Base-by-base conservation (phyloP, 495 filamentous ascomycete species). In the Lindgomyces ingoldianus region DNA sequence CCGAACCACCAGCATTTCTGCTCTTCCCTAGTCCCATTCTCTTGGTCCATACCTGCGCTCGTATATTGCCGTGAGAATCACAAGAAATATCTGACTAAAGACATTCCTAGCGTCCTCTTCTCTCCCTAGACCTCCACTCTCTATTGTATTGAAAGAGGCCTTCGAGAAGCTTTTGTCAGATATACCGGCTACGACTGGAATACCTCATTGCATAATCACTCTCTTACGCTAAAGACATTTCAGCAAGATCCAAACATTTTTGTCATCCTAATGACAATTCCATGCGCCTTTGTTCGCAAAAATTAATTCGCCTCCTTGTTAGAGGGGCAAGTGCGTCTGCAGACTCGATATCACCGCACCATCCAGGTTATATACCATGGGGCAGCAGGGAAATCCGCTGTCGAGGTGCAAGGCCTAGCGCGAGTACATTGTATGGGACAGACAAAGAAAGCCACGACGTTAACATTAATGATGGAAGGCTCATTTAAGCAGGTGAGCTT, bases 71-170 rank as follows among this genome's bases (percentile, higher is more conserved):
- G 6, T 39, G 33, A 39, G 14, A 39, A 6, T 39, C 33, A 39
- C 14, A 14, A 4, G 10, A 2, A 55, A 18, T 55, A n/a, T 33
- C 29, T 8, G 12, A 4, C 21, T 30, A n/a, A n/a, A n/a, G n/a
- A n/a, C n/a, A n/a, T n/a, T n/a, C n/a, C n/a, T 18, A 80, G 77
- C 41, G 62, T 81, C 33, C 75, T 81, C 0, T 82, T 81, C 56
- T 77, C 78, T 0, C 73, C 56, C 1, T 81, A 78, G 80, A 72
- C 75, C 27, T 69, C 70, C 29, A 80, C 75, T 3, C 77, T 82
- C 10, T 74, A 79, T 30, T 14, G 78, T 1, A 70, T 79, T 0
- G 70, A 76, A 36, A 22, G 30, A 0, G 75, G 67, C 4, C 70
- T 82, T 12, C 60, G 70, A 9, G 54, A 74, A 18, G 64, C 70